Conservation (phyloP, 2,329 filamentous ascomycete genomes). For the Hypoxylon sp. region DNA sequence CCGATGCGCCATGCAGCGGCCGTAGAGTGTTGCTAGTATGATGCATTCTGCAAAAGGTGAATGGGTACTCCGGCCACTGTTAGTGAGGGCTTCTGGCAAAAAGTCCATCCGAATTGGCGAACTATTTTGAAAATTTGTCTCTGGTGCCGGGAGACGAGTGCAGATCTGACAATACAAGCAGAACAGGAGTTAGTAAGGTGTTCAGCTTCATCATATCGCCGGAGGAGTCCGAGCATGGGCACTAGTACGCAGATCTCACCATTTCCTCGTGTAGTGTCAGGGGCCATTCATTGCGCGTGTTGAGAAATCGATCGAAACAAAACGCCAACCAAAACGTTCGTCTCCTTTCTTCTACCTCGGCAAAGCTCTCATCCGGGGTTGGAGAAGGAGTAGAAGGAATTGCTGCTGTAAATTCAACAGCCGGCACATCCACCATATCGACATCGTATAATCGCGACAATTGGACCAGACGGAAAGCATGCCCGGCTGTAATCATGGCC, state of each 20-base stretch:
- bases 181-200: not conserved
- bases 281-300: conserved; percentile 52
- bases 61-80: not conserved
- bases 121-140: conserved; percentile 17
- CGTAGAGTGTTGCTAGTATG: conserved; percentile 13
- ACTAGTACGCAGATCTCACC: not conserved
- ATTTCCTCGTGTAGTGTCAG: conserved; percentile 52
- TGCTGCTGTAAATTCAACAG: not conserved
- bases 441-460: conserved; percentile 12
- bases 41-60: conserved; percentile 12
- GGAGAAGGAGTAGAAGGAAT: not conserved
- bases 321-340: conserved; percentile 43
- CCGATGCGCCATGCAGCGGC: conserved; percentile 10
- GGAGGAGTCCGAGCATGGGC: not conserved
- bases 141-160: conserved; percentile 21
- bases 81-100: conserved; percentile 6
- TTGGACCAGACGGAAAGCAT: conserved; percentile 22
- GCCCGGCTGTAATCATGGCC: conserved; percentile 13
- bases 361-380: conserved; percentile 1
- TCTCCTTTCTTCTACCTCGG: conserved; percentile 7
- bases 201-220: not conserved
- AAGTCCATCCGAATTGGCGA: conserved; percentile 1
- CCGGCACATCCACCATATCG: not conserved
- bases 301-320: conserved; percentile 55
- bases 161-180: not conserved